Percentiles rank a stretch among this genome's conserved stretches.
Conservation (phyloP, 2,329 filamentous ascomycete genomes). For the Parastagonospora nodorum region DNA sequence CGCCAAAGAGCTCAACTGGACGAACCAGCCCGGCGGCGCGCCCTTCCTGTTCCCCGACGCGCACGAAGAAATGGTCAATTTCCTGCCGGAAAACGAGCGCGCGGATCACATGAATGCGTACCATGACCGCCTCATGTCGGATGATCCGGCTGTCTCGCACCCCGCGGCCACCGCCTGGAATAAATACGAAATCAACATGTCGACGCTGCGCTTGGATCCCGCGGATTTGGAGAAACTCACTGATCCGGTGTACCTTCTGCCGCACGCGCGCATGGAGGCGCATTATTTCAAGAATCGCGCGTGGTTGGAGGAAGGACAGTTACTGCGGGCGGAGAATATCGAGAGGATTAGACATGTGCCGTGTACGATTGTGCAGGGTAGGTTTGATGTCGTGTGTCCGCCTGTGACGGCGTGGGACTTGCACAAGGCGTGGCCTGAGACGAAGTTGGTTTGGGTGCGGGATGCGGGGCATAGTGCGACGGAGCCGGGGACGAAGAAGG, state of each 20-base stretch:
- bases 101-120: conserved; percentile 46
- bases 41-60: conserved; percentile 48
- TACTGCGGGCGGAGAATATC: conserved; percentile 42
- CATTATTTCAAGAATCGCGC: conserved; percentile 52
- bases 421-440: conserved; percentile 46
- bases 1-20: conserved; percentile 47
- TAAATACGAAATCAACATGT: conserved; percentile 42
- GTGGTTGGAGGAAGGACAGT: conserved; percentile 50
- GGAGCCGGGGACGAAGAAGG: conserved; percentile 33
- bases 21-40: conserved; percentile 29
- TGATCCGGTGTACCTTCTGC: conserved; percentile 34
- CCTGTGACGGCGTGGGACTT: conserved; percentile 51
- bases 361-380: conserved; percentile 50
- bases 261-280: conserved; percentile 50
- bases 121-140: conserved; percentile 48
- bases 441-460: conserved; percentile 37
- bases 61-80: conserved; percentile 44
- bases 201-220: conserved; percentile 27
- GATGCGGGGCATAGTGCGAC: conserved; percentile 43
- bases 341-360: conserved; percentile 46
- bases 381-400: conserved; percentile 55
- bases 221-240: conserved; percentile 29
- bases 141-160: conserved; percentile 31
- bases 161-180: conserved; percentile 46
- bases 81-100: conserved; percentile 47